Evolutionary conservation across 2,329 filamentous ascomycete species (phyloP).

Genomic region (Ascochyta fabae): DNA sequence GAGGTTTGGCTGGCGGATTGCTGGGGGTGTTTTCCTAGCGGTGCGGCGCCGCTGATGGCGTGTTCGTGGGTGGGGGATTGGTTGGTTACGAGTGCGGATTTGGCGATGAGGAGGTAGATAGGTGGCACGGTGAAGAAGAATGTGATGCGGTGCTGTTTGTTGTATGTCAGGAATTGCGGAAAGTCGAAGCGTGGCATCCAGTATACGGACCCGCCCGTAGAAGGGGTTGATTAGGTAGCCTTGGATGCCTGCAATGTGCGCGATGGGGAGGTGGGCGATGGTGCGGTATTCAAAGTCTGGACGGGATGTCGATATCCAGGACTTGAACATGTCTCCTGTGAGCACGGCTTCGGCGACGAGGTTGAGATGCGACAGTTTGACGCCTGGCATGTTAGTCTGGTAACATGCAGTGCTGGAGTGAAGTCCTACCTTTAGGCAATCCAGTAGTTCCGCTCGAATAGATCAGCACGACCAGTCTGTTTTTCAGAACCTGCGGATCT

Average conservation of each 20-base stretch:
- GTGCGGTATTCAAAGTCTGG: conserved; percentile 49
- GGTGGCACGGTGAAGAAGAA: conserved; percentile 67
- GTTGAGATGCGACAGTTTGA: conserved; percentile 54
- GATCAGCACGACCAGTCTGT: conserved; percentile 54
- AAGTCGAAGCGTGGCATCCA: conserved; percentile 70
- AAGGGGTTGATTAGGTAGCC: conserved; percentile 56
- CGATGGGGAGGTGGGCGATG: conserved; percentile 55
- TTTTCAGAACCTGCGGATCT: conserved; percentile 55
- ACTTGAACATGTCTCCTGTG: conserved; percentile 39
- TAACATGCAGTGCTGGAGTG: neutral
- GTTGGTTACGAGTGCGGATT: conserved; percentile 61
- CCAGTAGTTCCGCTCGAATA: conserved; percentile 59
- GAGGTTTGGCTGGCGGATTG: conserved; percentile 59
- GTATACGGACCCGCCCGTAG: conserved; percentile 55
- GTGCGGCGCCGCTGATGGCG: conserved; percentile 63
- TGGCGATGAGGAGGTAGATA: conserved; percentile 66
- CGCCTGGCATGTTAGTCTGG: conserved; percentile 30
- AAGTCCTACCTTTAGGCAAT: conserved; percentile 51
- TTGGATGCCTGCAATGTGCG: conserved; percentile 57
- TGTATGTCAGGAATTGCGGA: conserved; percentile 61
- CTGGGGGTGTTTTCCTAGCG: conserved; percentile 61
- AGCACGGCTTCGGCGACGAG: conserved; percentile 51
- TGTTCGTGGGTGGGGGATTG: conserved; percentile 60
- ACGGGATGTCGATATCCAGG: conserved; percentile 28
- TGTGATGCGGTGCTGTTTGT: conserved; percentile 59